These are phyloP conservation scores for Chytridium lagenaria DNA, from an alignment of 371 early-diverging fungal species.

Conservation along the genomic window DNA sequence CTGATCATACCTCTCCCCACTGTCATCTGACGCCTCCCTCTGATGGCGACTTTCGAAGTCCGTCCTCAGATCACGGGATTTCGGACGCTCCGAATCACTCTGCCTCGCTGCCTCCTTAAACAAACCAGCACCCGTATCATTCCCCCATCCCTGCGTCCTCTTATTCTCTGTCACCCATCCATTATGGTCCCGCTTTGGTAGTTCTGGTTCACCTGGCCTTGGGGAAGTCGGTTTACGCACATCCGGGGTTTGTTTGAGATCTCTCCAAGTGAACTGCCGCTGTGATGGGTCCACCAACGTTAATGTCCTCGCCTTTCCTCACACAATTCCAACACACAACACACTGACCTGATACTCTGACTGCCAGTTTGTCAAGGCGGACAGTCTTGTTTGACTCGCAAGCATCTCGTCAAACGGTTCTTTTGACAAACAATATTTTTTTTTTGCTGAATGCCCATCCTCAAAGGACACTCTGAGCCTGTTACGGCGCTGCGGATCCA, in stretches of 20 bases:
- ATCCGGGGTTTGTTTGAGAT: neutral
- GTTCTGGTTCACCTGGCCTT: too few species aligned
- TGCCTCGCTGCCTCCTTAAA: too few species aligned
- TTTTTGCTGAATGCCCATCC: neutral
- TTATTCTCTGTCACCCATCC: neutral
- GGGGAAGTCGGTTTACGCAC: neutral
- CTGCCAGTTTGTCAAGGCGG: slow-evolving; percentile 8
- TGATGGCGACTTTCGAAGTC: neutral
- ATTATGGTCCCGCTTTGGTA: too few species aligned
- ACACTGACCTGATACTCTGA: slow-evolving; percentile 31
- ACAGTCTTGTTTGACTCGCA: neutral
- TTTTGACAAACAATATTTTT: slow-evolving; percentile 3
- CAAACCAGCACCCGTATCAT: neutral
- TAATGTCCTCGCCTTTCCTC: neutral
- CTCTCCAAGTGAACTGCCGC: neutral
- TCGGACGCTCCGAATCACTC: neutral
- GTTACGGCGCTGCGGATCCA: slow-evolving; percentile 13
- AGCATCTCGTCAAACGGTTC: neutral
- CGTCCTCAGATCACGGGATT: neutral
- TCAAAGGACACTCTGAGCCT: slow-evolving; percentile 17
- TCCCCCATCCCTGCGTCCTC: neutral
- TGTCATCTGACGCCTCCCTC: neutral
- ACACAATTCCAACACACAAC: too few species aligned
- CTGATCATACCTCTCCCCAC: neutral
- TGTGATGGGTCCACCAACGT: neutral